Conservation (phyloP, 495 filamentous ascomycete species). For the Penicillium bovifimosum region DNA sequence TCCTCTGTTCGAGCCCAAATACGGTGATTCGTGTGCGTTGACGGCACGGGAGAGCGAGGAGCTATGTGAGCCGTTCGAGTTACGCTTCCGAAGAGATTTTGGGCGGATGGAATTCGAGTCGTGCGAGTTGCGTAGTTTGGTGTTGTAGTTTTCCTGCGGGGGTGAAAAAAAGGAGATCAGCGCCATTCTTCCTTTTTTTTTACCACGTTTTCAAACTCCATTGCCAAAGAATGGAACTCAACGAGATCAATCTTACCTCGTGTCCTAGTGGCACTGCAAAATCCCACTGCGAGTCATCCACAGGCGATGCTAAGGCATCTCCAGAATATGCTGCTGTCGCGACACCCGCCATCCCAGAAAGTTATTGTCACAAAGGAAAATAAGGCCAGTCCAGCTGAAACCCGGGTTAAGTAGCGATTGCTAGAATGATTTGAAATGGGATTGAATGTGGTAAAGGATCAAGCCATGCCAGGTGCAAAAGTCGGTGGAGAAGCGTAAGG, state of each 20-base stretch:
- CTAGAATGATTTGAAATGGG: slow-evolving; percentile 5
- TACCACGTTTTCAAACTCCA: neutral
- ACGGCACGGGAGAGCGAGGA: slow-evolving; percentile 35
- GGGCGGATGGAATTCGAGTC: slow-evolving; percentile 28
- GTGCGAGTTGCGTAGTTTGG: slow-evolving; percentile 36
- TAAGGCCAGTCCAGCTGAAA: slow-evolving; percentile 44
- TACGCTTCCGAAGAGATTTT: slow-evolving; percentile 30
- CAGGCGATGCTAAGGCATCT: slow-evolving; percentile 38
- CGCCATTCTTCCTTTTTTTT: slow-evolving; percentile 3
- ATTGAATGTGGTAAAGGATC: slow-evolving; percentile 15
- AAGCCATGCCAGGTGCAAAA: slow-evolving; percentile 32
- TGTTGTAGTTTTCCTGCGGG: slow-evolving; percentile 27
- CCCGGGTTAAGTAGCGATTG: slow-evolving; percentile 14
- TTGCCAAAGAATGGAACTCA: neutral
- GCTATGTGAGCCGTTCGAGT: slow-evolving; percentile 38
- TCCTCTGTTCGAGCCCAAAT: slow-evolving; percentile 24
- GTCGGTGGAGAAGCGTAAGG: slow-evolving; percentile 5
- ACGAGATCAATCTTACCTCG: slow-evolving; percentile 31
- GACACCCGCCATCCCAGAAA: slow-evolving; percentile 42
- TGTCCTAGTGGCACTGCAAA: slow-evolving; percentile 40
- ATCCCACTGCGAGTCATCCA: slow-evolving; percentile 41
- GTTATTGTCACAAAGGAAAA: slow-evolving; percentile 9
- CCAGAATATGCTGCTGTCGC: slow-evolving; percentile 37
- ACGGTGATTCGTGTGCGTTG: slow-evolving; percentile 24
- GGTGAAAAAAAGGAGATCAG: slow-evolving; percentile 3